phyloP scores from a whole-genome alignment of 129 eudicot genomes.

The Lonicera japonica region DNA sequence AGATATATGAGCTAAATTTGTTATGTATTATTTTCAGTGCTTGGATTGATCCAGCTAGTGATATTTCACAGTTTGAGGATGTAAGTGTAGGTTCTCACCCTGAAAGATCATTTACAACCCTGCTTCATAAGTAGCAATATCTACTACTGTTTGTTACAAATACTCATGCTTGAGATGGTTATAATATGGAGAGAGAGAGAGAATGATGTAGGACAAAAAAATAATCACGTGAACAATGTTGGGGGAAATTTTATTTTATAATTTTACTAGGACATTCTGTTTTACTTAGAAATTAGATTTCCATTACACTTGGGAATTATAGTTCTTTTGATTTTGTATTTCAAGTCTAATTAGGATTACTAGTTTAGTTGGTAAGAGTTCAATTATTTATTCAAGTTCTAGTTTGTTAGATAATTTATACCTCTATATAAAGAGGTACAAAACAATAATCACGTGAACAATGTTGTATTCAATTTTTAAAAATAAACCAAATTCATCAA shows the following conservation, averaged over 20 bases:
- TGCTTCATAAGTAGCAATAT: neutral
- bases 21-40: constrained; percentile 17
- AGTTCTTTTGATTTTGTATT: too few species aligned
- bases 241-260: too few species aligned
- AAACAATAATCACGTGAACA: too few species aligned
- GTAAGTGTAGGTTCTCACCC: constrained; percentile 13
- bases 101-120: neutral
- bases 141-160: neutral
- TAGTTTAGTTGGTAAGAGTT: neutral
- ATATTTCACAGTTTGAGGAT: constrained; percentile 32
- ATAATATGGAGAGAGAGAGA: too few species aligned
- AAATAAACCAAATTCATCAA: too few species aligned
- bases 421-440: too few species aligned
- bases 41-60: constrained; percentile 34
- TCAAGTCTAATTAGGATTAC: too few species aligned
- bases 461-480: neutral
- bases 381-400: neutral
- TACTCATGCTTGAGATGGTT: neutral
- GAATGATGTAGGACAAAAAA: too few species aligned
- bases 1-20: constrained; percentile 3
- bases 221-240: too few species aligned
- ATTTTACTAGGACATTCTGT: too few species aligned
- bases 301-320: too few species aligned
- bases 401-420: neutral
- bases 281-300: too few species aligned